phyloP scores from a whole-genome alignment of 108 stramenopile species.

The Skeletonema potamos region DNA sequence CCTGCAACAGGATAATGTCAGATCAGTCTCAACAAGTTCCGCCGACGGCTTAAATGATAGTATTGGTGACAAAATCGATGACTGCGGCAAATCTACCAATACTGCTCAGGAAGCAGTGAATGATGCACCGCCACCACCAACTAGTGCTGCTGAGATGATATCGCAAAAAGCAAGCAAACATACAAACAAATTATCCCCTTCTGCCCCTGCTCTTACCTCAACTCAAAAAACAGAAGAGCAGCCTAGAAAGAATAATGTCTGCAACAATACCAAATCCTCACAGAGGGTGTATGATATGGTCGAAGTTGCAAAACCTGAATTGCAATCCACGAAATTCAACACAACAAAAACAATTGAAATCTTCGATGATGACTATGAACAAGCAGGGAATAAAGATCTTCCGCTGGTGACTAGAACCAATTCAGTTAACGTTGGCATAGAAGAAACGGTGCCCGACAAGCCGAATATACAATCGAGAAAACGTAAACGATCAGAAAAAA shows the following conservation, averaged over 20 bases:
- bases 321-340: background rate
- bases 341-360: constrained; percentile 14
- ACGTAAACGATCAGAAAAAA: background rate
- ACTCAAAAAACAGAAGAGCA: background rate
- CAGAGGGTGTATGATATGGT: background rate
- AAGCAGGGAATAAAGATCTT: background rate
- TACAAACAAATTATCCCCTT: background rate
- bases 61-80: background rate
- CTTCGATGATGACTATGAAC: constrained; percentile 4
- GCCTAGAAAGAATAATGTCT: background rate
- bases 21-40: background rate
- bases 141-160: background rate
- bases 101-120: background rate
- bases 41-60: background rate
- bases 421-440: background rate
- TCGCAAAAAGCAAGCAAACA: background rate
- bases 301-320: background rate
- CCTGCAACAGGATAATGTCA: background rate
- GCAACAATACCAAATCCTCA: background rate
- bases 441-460: background rate
- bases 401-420: background rate
- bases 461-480: background rate
- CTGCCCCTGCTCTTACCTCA: background rate
- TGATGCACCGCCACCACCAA: background rate
- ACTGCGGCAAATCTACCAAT: background rate